Evolutionary conservation across 768 basidiomycete genomes (phyloP).

Genomic region (Boletus rubroflammeus): DNA sequence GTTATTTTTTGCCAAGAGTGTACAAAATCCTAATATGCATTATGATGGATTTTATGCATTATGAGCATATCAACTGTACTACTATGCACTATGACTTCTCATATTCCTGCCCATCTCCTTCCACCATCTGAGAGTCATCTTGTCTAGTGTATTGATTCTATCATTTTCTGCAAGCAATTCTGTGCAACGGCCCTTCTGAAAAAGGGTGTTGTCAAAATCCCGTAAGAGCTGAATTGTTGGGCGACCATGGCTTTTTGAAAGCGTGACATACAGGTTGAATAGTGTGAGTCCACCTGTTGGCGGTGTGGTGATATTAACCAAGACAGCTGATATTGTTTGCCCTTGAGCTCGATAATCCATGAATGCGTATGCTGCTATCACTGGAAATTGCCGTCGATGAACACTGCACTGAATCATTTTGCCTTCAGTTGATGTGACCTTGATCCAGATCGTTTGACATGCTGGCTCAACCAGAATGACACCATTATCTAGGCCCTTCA

Average conservation of each 20-base stretch:
- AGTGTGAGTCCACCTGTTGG: conserved; percentile 29
- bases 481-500: background rate
- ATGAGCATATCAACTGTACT: too few relatives aligned
- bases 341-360: conserved; percentile 30
- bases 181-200: background rate
- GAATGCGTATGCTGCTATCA: background rate
- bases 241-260: conserved; percentile 34
- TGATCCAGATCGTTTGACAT: background rate
- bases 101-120: background rate
- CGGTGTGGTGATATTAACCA: conserved; percentile 39
- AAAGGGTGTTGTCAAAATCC: conserved; percentile 21
- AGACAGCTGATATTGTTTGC: conserved; percentile 35
- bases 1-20: too few relatives aligned
- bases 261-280: conserved; percentile 41
- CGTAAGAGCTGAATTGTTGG: conserved; percentile 27
- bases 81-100: background rate
- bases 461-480: background rate
- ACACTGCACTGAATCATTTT: background rate
- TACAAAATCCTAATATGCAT: too few relatives aligned
- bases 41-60: too few relatives aligned
- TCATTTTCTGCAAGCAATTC: background rate
- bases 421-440: background rate
- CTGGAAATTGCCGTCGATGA: background rate
- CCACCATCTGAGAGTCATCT: background rate
- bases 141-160: background rate